phyloP scores from a whole-genome alignment of 2,329 filamentous ascomycete genomes.

The Neocatenulostroma microsporum region DNA sequence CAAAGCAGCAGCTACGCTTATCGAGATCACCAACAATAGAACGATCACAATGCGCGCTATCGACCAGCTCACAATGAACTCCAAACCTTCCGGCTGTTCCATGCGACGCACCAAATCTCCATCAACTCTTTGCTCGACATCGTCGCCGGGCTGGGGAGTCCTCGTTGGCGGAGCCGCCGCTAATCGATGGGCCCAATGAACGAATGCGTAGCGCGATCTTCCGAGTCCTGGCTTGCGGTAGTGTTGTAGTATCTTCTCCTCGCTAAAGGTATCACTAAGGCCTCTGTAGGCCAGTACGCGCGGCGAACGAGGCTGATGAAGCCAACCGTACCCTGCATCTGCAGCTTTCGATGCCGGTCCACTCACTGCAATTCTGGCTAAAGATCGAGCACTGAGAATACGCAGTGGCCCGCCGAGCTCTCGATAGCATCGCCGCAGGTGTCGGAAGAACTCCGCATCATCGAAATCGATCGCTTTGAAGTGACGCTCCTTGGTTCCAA shows the following conservation, averaged over 20 bases:
- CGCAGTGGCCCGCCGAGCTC: slow-evolving; percentile 21
- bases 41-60: slow-evolving; percentile 23
- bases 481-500: slow-evolving; percentile 15
- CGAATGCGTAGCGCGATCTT: slow-evolving; percentile 35
- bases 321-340: slow-evolving; percentile 25
- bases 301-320: slow-evolving; percentile 21
- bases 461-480: slow-evolving; percentile 26
- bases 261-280: slow-evolving; percentile 31
- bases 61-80: slow-evolving; percentile 31
- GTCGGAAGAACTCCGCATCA: slow-evolving; percentile 27
- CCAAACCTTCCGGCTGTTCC: slow-evolving; percentile 28
- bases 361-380: slow-evolving; percentile 24
- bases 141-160: slow-evolving; percentile 5
- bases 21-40: slow-evolving; percentile 21
- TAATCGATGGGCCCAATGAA: slow-evolving; percentile 36
- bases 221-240: slow-evolving; percentile 29
- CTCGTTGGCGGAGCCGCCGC: slow-evolving; percentile 17
- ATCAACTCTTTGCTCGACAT: slow-evolving; percentile 7
- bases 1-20: slow-evolving; percentile 25
- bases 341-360: slow-evolving; percentile 19
- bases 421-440: slow-evolving; percentile 22
- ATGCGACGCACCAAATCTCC: slow-evolving; percentile 12
- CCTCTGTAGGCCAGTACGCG: slow-evolving; percentile 24
- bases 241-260: slow-evolving; percentile 31
- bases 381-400: slow-evolving; percentile 26